Conservation (phyloP, 176 grass and related monocot species). For the Oryza glumipatula region DNA sequence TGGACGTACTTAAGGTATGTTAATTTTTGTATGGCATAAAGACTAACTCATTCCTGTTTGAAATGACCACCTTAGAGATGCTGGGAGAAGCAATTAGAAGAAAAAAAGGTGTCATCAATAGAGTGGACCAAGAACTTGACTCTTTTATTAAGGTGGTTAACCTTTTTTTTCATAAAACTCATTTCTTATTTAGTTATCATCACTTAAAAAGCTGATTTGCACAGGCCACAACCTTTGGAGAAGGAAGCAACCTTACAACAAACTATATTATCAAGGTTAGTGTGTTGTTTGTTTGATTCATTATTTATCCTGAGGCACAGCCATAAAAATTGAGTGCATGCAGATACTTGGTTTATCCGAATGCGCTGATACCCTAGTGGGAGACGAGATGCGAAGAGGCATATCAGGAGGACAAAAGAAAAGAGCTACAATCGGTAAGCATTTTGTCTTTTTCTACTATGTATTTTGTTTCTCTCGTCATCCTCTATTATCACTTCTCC, state of each 20-base stretch:
- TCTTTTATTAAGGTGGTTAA: conserved; percentile 68
- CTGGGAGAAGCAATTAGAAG: conserved; percentile 74
- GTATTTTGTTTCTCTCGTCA: neutral
- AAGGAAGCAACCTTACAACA: conserved; percentile 82
- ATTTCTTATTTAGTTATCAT: conserved; percentile 37
- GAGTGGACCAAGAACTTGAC: conserved; percentile 80
- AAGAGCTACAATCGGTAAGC: conserved; percentile 80
- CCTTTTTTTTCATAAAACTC: neutral
- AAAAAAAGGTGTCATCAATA: conserved; percentile 71
- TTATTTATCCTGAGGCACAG: conserved; percentile 26
- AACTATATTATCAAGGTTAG: conserved; percentile 89
- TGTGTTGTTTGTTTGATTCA: conserved; percentile 5
- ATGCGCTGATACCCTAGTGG: conserved; percentile 86
- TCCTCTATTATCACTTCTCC: neutral
- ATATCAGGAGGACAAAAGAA: conserved; percentile 99
- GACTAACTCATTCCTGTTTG: conserved; percentile 44
- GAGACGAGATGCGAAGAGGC: conserved; percentile 91
- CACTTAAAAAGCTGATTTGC: conserved; percentile 31
- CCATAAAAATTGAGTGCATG: conserved; percentile 36
- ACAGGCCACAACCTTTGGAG: conserved; percentile 77
- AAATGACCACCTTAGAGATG: conserved; percentile 57
- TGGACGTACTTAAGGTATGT: neutral
- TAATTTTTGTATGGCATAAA: conserved; percentile 15
- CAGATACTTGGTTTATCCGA: conserved; percentile 88
- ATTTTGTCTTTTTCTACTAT: neutral